These are phyloP conservation scores for Aspergillus novoparasiticus DNA, from an alignment of 2,329 filamentous ascomycete genomes.

Conservation along the genomic window DNA sequence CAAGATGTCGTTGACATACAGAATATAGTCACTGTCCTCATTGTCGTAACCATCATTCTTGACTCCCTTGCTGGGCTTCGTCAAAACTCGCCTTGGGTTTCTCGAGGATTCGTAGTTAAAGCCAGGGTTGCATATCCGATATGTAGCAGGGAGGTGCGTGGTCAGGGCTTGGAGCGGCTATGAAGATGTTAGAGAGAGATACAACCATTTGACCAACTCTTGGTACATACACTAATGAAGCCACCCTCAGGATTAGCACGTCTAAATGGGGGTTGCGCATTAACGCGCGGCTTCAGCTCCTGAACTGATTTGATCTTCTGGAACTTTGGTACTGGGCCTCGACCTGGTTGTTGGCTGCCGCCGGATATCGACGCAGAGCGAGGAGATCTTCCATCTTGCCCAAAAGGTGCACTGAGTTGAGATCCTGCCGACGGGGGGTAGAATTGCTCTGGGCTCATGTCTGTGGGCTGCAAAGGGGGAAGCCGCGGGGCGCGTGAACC, in stretches of 20 bases:
- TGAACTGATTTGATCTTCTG: constrained; percentile 71
- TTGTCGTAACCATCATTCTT: constrained; percentile 99
- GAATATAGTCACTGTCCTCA: constrained; percentile 97
- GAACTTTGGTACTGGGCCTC: constrained; percentile 83
- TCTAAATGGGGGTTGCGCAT: constrained; percentile 83
- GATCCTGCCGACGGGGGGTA: constrained; percentile 72
- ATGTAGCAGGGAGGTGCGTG: constrained; percentile 87
- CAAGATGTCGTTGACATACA: constrained; percentile 98
- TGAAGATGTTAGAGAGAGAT: constrained; percentile 24
- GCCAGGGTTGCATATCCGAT: constrained; percentile 94
- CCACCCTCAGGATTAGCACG: constrained; percentile 95
- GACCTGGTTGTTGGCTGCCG: constrained; percentile 51
- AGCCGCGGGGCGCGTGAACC: constrained; percentile 64
- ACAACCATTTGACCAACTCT: background rate
- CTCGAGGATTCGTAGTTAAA: constrained; percentile 99
- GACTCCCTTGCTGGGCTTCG: constrained; percentile 95
- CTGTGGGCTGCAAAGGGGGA: constrained; percentile 71
- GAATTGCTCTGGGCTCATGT: constrained; percentile 67
- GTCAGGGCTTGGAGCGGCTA: constrained; percentile 95
- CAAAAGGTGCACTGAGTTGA: constrained; percentile 69
- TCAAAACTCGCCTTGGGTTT: constrained; percentile 92
- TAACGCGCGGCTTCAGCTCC: constrained; percentile 81
- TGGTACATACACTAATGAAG: constrained; percentile 82
- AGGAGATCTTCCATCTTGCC: constrained; percentile 55
- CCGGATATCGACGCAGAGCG: constrained; percentile 49